Base-by-base conservation (phyloP, 1,284 basidiomycete genomes). In the Xanthoconium separans region DNA sequence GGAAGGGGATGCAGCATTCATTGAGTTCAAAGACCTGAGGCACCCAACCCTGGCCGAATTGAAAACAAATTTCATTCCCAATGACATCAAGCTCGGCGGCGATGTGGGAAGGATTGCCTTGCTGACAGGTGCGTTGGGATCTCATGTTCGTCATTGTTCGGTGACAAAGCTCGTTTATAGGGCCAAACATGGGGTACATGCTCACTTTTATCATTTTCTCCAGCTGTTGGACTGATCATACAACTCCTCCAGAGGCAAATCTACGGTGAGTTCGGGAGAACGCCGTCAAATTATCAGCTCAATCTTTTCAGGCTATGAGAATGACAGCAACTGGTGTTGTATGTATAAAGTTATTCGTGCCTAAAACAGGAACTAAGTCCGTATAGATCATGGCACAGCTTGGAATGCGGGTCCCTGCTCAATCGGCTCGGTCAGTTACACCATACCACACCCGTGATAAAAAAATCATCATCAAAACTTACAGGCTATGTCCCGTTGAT, bases 351-450 rank as follows among this genome's bases (percentile, higher is more conserved):
- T 42, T 2, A 8, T 15, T 12, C 29, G 27, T 16, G 0, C 1
- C 13, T 15, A 15, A 40, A 24, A 49, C 40, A 51, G 27, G 48
- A 34, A 33, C 57, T 58, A 39, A 61, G n/a, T 44, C 44, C n/a
- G n/a, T 27, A 50, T 44, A 89, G 85, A 98, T 98, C 62, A 91
- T 98, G 86, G 95, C 95, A 9, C 96, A 98, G 70, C 77, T 99
- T 18, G 97, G 97, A n/a, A 99, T 98, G 88, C 84, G 91, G 49
- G 93, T 99, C 3, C 97, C 97, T 3, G 96, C 97, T 0, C 72
- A 80, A 34, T 81, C 75, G 50, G 97, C 96, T 29, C 80, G 83
- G 89, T 91, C 15, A 30, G 46, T 44, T 20, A 4, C 30, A 27
- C 57, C 27, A 27, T 7, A n/a, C n/a, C n/a, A n/a, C n/a, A 1